Evolutionary conservation across 73 alveolate species (phyloP).

Genomic region (Strombidium stylifer): DNA sequence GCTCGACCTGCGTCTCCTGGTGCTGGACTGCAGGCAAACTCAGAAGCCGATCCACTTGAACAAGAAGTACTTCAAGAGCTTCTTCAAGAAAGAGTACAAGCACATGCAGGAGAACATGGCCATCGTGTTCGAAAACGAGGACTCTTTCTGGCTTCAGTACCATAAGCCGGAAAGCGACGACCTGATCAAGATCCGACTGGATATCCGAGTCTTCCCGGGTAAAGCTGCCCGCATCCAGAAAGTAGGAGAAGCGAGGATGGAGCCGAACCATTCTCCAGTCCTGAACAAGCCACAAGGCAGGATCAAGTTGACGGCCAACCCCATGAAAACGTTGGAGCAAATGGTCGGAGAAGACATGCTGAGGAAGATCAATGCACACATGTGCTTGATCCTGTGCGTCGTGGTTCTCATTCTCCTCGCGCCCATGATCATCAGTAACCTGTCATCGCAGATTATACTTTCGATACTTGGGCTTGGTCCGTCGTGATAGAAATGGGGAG

Average conservation of each 20-base stretch:
- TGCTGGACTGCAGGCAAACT: conserved; percentile 21
- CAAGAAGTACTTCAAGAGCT: conserved; percentile 43
- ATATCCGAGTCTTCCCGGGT: conserved; percentile 26
- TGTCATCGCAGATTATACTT: conserved; percentile 7
- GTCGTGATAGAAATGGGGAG: no score
- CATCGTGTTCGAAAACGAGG: conserved; percentile 61
- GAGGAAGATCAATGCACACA: conserved; percentile 51
- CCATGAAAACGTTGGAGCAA: conserved; percentile 76
- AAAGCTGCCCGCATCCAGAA: conserved; percentile 66
- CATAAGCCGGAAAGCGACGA: conserved; percentile 61
- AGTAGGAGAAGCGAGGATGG: conserved; percentile 84
- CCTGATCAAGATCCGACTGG: conserved; percentile 66
- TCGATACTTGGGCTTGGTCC: no score
- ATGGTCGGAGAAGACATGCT: conserved; percentile 79
- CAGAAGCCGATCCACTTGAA: conserved; percentile 22
- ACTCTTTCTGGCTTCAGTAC: conserved; percentile 64
- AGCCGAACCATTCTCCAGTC: conserved; percentile 74
- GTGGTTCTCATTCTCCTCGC: conserved; percentile 17
- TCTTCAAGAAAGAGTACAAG: conserved; percentile 24
- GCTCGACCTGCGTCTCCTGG: neutral
- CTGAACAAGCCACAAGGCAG: conserved; percentile 82
- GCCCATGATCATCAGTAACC: conserved; percentile 24
- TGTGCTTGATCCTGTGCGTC: conserved; percentile 53
- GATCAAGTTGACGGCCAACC: conserved; percentile 62
- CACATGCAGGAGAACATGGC: conserved; percentile 32